phyloP scores from a whole-genome alignment of 495 filamentous ascomycete genomes.

The Aspergillus panamensis region DNA sequence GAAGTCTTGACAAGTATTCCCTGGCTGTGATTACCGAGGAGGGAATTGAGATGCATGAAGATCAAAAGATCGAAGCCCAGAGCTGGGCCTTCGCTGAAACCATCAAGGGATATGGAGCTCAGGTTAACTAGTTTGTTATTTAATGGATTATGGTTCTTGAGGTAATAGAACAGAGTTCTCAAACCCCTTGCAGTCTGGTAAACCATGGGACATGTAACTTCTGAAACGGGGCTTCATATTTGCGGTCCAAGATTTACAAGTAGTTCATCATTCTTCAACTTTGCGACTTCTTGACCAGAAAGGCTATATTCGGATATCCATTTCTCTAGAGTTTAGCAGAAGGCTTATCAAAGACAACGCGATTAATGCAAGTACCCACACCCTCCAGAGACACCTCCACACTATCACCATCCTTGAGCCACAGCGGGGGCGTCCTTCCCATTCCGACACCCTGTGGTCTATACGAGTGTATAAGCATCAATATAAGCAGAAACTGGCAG shows the following conservation, averaged over 20 bases:
- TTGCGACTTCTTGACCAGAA: too few species aligned
- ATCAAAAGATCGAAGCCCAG: constrained; percentile 73
- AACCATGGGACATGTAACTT: neutral
- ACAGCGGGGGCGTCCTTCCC: constrained; percentile 67
- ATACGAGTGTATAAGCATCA: constrained; percentile 14
- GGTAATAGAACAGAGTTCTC: constrained; percentile 10
- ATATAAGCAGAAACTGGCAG: neutral
- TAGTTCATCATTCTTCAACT: too few species aligned
- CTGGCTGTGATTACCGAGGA: constrained; percentile 85
- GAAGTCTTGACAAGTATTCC: constrained; percentile 85
- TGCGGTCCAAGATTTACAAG: too few species aligned
- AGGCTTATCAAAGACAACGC: constrained; percentile 61
- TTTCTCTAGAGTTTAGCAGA: constrained; percentile 48
- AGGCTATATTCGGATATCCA: too few species aligned
- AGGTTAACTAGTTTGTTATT: constrained; percentile 48
- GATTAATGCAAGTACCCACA: constrained; percentile 69
- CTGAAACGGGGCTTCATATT: too few species aligned
- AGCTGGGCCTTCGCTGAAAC: constrained; percentile 96
- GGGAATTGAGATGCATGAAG: constrained; percentile 72
- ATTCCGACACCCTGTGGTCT: constrained; percentile 77
- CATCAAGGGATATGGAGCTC: constrained; percentile 74
- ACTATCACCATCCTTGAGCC: constrained; percentile 77
- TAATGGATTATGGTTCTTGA: constrained; percentile 7
- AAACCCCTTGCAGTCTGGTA: constrained; percentile 1
- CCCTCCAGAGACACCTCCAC: constrained; percentile 71